Evolutionary conservation across 208 protist genomes (phyloP), one percentile per base, ranked within the genome.

Genomic region (Leptomonas pyrrhocoris): DNA sequence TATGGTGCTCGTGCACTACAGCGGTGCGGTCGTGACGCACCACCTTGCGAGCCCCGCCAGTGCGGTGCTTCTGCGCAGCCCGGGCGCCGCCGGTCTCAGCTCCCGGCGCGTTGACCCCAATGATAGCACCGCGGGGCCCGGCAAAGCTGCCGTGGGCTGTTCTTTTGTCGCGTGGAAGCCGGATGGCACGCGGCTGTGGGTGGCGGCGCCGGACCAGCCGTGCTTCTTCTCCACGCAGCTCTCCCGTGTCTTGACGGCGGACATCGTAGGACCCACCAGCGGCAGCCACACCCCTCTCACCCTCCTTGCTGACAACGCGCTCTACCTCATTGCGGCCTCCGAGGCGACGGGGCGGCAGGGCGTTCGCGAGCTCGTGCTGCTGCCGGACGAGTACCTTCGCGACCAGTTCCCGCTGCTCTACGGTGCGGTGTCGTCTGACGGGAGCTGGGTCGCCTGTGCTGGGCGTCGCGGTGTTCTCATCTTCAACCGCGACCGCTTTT

Each of bases 1-100:
- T 19, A 51, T 92, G 40, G 62, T 77, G 34, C 73, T 93, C 16
- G 30, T 95, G 59, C 83, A 93, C 64, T 89, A 90, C 74, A 85
- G 80, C 48, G 83, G 90, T 12, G 77, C 77, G 13, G 88, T 88
- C 49, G 50, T 94, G 38, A 78, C 81, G 31, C 65, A 73, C 40
- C 71, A 77, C 56, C 71, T 77, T 27, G 36, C 63, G 23, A 56
- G 63, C 30, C 57, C 71, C 23, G 54, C 56, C 34, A 54, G 28
- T 28, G 63, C 63, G 19, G 54, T 48, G 9, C 63, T 77, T 11
- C 63, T 70, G 48, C 71, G 71, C 63, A 34, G 28, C 49, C 69
- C 61, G 0, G 60, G 38, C 1, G 51, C 49, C 15, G 25, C 36
- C 16, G 49, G 46, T 5, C n/a, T 55, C 19, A 23, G 13, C 18